Conservation (phyloP, 1,284 basidiomycete species). For the Ustilago tritici region DNA sequence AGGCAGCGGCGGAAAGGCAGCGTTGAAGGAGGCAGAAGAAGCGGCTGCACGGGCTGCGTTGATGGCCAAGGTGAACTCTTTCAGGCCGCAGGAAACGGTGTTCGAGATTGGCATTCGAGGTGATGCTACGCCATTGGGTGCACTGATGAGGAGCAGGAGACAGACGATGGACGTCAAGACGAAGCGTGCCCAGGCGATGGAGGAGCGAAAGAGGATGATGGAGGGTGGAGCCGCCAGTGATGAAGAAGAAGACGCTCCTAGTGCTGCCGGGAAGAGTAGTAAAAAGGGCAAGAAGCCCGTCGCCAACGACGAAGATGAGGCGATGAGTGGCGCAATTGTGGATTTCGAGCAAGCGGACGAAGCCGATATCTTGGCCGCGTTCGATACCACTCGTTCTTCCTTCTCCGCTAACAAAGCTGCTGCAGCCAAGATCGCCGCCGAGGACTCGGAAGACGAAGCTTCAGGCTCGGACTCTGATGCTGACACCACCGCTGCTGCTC, state of each 20-base stretch:
- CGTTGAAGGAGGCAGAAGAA: slow-evolving; percentile 70
- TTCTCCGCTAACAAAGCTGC: slow-evolving; percentile 4
- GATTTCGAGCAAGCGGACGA: slow-evolving; percentile 75
- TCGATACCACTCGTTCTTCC: slow-evolving; percentile 29
- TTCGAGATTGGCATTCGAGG: slow-evolving; percentile 87
- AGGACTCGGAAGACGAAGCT: neutral
- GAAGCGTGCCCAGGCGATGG: slow-evolving; percentile 70
- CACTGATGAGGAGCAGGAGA: slow-evolving; percentile 88
- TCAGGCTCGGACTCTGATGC: slow-evolving; percentile 26
- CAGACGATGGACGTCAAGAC: slow-evolving; percentile 77
- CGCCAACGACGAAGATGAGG: slow-evolving; percentile 44
- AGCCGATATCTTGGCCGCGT: slow-evolving; percentile 49
- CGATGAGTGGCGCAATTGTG: slow-evolving; percentile 69
- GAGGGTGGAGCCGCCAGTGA: slow-evolving; percentile 25
- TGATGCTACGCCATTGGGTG: slow-evolving; percentile 71
- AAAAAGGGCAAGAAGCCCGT: slow-evolving; percentile 49
- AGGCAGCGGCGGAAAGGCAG: slow-evolving; percentile 9
- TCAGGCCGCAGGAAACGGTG: slow-evolving; percentile 89
- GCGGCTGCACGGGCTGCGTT: slow-evolving; percentile 76
- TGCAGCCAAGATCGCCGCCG: slow-evolving; percentile 7
- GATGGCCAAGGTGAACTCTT: slow-evolving; percentile 81
- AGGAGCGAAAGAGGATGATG: slow-evolving; percentile 61
- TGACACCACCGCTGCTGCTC: slow-evolving; percentile 72
- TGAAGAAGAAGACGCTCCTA: slow-evolving; percentile 24
- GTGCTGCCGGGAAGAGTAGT: neutral